phyloP scores from a whole-genome alignment of 1,284 basidiomycete species.

The Marasmius tenuissimus region DNA sequence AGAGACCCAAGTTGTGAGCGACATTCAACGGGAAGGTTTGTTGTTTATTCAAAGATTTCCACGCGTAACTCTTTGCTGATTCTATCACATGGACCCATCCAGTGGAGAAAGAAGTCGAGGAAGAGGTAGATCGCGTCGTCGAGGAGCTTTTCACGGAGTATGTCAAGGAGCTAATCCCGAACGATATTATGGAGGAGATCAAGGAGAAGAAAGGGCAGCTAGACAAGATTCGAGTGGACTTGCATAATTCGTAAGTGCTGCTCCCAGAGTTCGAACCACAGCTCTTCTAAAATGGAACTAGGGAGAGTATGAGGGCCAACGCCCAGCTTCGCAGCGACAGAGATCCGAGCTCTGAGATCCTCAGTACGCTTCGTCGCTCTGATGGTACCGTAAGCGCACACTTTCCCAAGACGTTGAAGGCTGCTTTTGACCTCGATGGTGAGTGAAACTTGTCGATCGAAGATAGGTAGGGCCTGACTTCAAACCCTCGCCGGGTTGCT shows the following conservation, averaged over 20 bases:
- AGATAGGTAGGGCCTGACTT: neutral
- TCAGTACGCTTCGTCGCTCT: conserved; percentile 45
- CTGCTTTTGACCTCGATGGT: conserved; percentile 47
- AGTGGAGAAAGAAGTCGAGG: conserved; percentile 45
- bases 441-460: conserved; percentile 14
- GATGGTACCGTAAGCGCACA: conserved; percentile 41
- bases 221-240: conserved; percentile 44
- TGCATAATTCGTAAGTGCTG: conserved; percentile 54
- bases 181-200: conserved; percentile 46
- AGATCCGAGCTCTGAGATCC: conserved; percentile 32
- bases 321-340: conserved; percentile 37
- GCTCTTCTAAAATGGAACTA: conserved; percentile 43
- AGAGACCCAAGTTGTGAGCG: conserved; percentile 40
- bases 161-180: conserved; percentile 44
- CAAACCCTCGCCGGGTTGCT: neutral
- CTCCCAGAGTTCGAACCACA: neutral
- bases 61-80: neutral
- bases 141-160: conserved; percentile 42
- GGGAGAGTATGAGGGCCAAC: conserved; percentile 55
- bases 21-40: conserved; percentile 44
- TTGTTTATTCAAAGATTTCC: conserved; percentile 9
- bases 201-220: conserved; percentile 45
- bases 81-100: neutral
- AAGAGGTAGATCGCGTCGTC: conserved; percentile 48
- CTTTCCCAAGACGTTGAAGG: conserved; percentile 47